Evolutionary conservation across 2,329 filamentous ascomycete species (phyloP).

Genomic region (Fusarium scirpi): DNA sequence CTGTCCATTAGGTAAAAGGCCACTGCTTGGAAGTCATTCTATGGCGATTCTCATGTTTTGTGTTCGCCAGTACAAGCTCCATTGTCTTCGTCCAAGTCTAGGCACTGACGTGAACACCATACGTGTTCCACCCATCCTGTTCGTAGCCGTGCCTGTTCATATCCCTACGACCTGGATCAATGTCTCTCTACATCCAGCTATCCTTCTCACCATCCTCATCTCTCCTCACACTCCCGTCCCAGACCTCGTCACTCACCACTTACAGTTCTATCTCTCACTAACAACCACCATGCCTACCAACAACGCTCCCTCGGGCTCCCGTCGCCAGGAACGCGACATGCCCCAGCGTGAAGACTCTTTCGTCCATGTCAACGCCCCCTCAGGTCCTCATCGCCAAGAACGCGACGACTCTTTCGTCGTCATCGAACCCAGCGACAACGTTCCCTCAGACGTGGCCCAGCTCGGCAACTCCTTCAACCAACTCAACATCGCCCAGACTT

Average conservation of each 20-base stretch:
- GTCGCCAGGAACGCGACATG: neutral
- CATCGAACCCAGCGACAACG: neutral
- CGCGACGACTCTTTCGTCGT: neutral
- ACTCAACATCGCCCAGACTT: neutral
- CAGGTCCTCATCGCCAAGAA: neutral
- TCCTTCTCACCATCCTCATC: neutral
- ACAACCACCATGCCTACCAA: neutral
- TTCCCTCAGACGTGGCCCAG: neutral
- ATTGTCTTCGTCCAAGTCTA: neutral
- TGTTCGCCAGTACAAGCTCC: neutral
- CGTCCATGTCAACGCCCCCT: neutral
- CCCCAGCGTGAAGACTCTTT: neutral
- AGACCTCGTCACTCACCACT: neutral
- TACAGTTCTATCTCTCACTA: neutral
- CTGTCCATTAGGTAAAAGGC: too few species aligned
- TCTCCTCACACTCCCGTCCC: neutral
- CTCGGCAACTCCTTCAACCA: neutral
- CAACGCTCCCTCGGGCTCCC: neutral
- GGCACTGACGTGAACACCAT: neutral
- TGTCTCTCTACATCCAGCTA: neutral
- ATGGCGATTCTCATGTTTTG: too few species aligned
- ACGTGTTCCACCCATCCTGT: accelerated
- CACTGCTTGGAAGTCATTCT: too few species aligned
- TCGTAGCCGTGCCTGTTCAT: neutral
- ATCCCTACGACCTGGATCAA: neutral